Conservation (phyloP, 2,329 filamentous ascomycete genomes). For the Fusarium albosuccineum region DNA sequence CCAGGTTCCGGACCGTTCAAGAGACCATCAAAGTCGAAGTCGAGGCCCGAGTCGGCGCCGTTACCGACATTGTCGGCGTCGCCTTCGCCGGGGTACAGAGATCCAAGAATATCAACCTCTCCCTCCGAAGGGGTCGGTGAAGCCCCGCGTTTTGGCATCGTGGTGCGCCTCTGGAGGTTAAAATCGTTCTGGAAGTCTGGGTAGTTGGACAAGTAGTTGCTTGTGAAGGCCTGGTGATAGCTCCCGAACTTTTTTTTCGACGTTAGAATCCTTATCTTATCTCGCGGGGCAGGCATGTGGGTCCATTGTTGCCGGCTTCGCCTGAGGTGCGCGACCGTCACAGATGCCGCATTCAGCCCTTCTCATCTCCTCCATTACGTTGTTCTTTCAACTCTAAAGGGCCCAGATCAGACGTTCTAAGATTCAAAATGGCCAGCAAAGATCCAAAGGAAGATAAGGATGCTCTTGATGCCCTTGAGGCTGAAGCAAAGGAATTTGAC, state of each 20-base stretch:
- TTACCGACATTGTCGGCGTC: conserved; percentile 60
- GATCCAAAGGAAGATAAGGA: conserved; percentile 72
- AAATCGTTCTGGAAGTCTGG: conserved; percentile 12
- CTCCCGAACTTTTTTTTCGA: conserved; percentile 48
- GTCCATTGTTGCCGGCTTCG: conserved; percentile 16
- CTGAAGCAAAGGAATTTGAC: conserved; percentile 89
- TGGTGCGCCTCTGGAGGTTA: conserved; percentile 26
- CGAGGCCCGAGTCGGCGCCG: conserved; percentile 54
- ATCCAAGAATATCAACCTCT: conserved; percentile 89
- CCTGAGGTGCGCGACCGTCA: conserved; percentile 14
- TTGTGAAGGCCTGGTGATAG: conserved; percentile 7
- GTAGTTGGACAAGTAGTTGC: background rate
- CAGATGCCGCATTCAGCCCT: conserved; percentile 7
- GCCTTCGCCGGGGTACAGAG: conserved; percentile 75
- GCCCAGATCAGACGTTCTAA: background rate
- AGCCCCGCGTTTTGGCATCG: conserved; percentile 78
- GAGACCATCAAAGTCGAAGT: conserved; percentile 72
- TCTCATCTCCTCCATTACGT: conserved; percentile 1
- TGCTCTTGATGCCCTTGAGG: conserved; percentile 83
- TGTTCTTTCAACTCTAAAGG: conserved; percentile 19
- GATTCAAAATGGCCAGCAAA: conserved; percentile 53
- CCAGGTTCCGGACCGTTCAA: conserved; percentile 63
- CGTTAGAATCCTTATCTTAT: conserved; percentile 54
- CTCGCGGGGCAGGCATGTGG: conserved; percentile 48
- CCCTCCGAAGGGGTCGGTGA: conserved; percentile 90